Base-by-base conservation (phyloP, 768 basidiomycete species). In the Suillus bovinus region DNA sequence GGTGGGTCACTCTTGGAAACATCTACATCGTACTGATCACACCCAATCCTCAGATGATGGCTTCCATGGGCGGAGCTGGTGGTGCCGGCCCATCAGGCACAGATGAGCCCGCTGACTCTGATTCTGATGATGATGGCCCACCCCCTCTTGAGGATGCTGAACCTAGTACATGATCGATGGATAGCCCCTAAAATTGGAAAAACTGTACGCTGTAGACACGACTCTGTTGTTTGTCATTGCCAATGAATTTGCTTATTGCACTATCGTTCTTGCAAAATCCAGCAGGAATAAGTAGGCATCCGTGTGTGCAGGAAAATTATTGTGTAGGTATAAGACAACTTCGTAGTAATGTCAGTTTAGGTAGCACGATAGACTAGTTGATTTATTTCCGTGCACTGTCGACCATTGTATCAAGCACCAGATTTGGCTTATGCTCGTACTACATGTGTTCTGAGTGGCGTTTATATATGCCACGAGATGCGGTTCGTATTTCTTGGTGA, bases 91-190 rank as follows among this genome's bases (percentile, higher is more conserved):
- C 41, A 20, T 33, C 52, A 22, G 59, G 34, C 29, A 46, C 22
- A 27, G 72, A 47, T 31, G 78, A 65, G 3, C 11, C 50, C 27
- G 79, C 73, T 22, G 81, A 70, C 6, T 73, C 71, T 41, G 80
- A 81, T 38, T 68, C 66, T 17, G 70, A 79, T 7, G 87, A 86
- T 55, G 89, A 87, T 46, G 90, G 86, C 57, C 91, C 90, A 61
- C 92, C 92, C 58, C 89, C 91, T 67, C 87, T 94, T 53, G 92
- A 93, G 77, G 85, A 87, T n/a, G 80, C 79, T 34, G 82, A 84
- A 69, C 70, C 78, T 24, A 16, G 34, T 36, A 24, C 36, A 16
- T 55, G 54, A 55, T 36, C 16, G 22, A 36, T 38, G 16, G 22
- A 38, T 24, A 55, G 16, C 54, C 54, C 54, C 54, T 55, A 55